Conservation (phyloP, 139 green algal species). For the Desmodesmus armatus region DNA sequence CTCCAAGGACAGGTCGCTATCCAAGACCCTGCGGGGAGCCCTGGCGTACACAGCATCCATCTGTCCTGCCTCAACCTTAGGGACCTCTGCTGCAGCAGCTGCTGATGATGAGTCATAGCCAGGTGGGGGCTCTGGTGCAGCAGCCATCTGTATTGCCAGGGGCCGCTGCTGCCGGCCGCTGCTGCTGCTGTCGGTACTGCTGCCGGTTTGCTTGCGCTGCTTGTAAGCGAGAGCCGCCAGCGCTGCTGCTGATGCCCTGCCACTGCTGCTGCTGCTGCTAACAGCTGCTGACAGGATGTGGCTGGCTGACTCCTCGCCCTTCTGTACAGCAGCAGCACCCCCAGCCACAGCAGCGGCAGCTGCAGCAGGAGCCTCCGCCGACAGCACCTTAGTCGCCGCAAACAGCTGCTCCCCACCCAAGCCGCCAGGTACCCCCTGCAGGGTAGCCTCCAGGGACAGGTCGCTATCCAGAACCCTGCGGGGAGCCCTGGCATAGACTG, state of each 20-base stretch:
- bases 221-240: too few relatives aligned
- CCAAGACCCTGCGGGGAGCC: background rate
- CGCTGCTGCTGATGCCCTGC: too few relatives aligned
- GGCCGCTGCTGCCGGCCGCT: conserved; percentile 2
- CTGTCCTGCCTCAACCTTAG: conserved; percentile 23
- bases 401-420: background rate
- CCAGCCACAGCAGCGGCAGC: background rate
- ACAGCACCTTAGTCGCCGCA: background rate
- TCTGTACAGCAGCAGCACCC: too few relatives aligned
- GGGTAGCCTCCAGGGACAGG: background rate
- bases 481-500: background rate
- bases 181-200: conserved; percentile 38
- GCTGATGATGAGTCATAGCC: conserved; percentile 2
- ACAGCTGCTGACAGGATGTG: background rate
- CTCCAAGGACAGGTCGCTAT: conserved; percentile 8
- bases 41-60: background rate
- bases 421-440: conserved; percentile 32
- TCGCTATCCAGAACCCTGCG: conserved; percentile 16
- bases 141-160: conserved; percentile 6
- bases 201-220: background rate
- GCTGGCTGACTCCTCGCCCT: background rate
- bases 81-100: background rate
- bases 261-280: background rate
- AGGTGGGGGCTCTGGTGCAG: background rate
- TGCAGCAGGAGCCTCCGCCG: background rate